These are phyloP conservation scores for Thermoascus crustaceus DNA, from an alignment of 2,329 filamentous ascomycete species.

Conservation along the genomic window DNA sequence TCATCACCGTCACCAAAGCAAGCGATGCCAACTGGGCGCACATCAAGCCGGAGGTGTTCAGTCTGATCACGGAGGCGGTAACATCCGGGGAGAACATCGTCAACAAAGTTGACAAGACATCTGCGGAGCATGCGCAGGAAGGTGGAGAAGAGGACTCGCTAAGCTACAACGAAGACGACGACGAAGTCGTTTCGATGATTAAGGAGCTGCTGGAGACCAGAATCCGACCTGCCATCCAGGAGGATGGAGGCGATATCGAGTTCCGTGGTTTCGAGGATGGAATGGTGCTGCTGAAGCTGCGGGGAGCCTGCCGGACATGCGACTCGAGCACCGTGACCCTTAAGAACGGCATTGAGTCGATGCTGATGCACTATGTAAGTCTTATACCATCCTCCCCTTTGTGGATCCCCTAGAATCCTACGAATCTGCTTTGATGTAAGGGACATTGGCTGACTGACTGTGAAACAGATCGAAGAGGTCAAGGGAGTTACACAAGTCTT, in stretches of 20 bases:
- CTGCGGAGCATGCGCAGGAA: conserved; percentile 42
- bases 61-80: conserved; percentile 86
- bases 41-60: conserved; percentile 90
- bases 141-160: conserved; percentile 57
- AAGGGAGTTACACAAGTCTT: conserved; percentile 84
- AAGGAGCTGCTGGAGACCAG: conserved; percentile 94
- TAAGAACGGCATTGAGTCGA: conserved; percentile 96
- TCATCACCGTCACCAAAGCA: conserved; percentile 93
- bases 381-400: conserved; percentile 4
- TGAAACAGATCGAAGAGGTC: conserved; percentile 79
- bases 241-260: conserved; percentile 96
- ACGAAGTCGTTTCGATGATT: conserved; percentile 95
- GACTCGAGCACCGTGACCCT: conserved; percentile 94
- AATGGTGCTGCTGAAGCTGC: conserved; percentile 74
- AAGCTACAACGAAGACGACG: conserved; percentile 80
- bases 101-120: conserved; percentile 56
- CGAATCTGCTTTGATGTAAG: conserved; percentile 1
- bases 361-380: conserved; percentile 93
- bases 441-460: conserved; percentile 12
- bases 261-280: conserved; percentile 84
- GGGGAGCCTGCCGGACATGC: conserved; percentile 90
- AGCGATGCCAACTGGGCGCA: conserved; percentile 86
- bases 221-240: conserved; percentile 90
- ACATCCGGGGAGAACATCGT: conserved; percentile 77
- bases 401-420: conserved; percentile 3